phyloP scores from a whole-genome alignment of 495 filamentous ascomycete species.

The Penicillium antarcticum region DNA sequence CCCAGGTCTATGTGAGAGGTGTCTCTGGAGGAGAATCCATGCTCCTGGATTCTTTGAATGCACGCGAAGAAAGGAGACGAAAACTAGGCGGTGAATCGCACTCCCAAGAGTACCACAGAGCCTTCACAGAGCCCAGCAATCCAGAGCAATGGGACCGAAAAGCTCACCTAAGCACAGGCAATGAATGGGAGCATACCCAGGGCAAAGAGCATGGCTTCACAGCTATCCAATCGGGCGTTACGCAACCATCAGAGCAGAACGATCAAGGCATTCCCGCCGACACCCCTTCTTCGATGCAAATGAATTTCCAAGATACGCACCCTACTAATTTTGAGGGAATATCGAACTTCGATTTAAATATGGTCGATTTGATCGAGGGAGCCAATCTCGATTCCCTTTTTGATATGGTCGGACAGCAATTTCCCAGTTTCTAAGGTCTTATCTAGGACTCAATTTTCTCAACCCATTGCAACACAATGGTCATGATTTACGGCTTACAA shows the following conservation, averaged over 20 bases:
- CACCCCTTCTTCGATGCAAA: constrained; percentile 1
- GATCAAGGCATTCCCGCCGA: not conserved
- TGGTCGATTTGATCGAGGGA: constrained; percentile 37
- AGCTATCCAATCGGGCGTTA: not conserved
- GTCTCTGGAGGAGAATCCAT: not conserved
- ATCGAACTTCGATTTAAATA: constrained; percentile 35
- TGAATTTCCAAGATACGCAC: constrained; percentile 12
- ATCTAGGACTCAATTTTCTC: not conserved
- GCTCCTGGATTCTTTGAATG: not conserved
- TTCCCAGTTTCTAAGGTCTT: constrained; percentile 28
- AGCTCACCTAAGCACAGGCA: not conserved
- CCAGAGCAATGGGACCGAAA: not conserved
- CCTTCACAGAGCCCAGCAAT: not conserved
- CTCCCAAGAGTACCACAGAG: not conserved
- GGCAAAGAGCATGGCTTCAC: not conserved
- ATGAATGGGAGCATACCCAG: not conserved
- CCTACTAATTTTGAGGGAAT: constrained; percentile 9
- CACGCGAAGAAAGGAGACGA: not conserved
- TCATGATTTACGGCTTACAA: too few relatives aligned
- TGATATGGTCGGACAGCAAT: constrained; percentile 39
- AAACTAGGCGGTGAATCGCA: not conserved
- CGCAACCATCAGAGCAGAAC: not conserved
- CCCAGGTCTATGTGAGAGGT: constrained; percentile 13
- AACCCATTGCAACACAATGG: too few relatives aligned
- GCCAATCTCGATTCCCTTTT: constrained; percentile 36